A percentile compares a stretch with the other conserved stretches of the same genome.
Conservation (phyloP, 495 filamentous ascomycete genomes). For the Penicillium subrubescens region DNA sequence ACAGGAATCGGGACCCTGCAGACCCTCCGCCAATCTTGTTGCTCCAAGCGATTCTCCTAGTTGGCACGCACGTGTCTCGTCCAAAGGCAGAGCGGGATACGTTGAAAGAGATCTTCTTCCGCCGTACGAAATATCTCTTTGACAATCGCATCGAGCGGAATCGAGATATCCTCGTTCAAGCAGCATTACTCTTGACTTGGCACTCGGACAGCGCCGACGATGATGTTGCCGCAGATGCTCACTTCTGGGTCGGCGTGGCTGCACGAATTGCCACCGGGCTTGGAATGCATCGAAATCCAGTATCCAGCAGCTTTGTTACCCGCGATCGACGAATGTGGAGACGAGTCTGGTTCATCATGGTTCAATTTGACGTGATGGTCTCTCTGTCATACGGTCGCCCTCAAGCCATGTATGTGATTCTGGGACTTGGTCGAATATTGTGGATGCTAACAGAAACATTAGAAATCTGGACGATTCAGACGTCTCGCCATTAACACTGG, state of each 20-base stretch:
- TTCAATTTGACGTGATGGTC: slow-evolving; percentile 53
- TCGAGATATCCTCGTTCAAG: slow-evolving; percentile 52
- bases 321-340: slow-evolving; percentile 50
- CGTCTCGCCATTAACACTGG: slow-evolving; percentile 42
- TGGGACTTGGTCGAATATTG: not conserved
- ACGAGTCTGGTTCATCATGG: slow-evolving; percentile 49
- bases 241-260: slow-evolving; percentile 53
- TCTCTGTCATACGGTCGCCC: slow-evolving; percentile 54
- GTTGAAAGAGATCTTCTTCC: slow-evolving; percentile 51
- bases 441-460: slow-evolving; percentile 7
- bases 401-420: slow-evolving; percentile 45
- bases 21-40: slow-evolving; percentile 49
- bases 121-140: slow-evolving; percentile 50
- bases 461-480: slow-evolving; percentile 54
- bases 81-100: slow-evolving; percentile 44
- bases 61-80: slow-evolving; percentile 48
- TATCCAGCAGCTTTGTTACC: slow-evolving; percentile 45
- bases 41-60: slow-evolving; percentile 48
- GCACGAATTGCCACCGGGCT: slow-evolving; percentile 51
- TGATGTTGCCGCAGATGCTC: slow-evolving; percentile 51
- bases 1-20: slow-evolving; percentile 47
- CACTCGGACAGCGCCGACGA: slow-evolving; percentile 51
- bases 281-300: slow-evolving; percentile 53
- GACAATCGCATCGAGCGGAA: slow-evolving; percentile 53
- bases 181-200: slow-evolving; percentile 50